A percentile compares a stretch with the other conserved stretches of the same genome.
phyloP scores from a whole-genome alignment of 1,139 yeast species.

The Arxiozyma bovina region DNA sequence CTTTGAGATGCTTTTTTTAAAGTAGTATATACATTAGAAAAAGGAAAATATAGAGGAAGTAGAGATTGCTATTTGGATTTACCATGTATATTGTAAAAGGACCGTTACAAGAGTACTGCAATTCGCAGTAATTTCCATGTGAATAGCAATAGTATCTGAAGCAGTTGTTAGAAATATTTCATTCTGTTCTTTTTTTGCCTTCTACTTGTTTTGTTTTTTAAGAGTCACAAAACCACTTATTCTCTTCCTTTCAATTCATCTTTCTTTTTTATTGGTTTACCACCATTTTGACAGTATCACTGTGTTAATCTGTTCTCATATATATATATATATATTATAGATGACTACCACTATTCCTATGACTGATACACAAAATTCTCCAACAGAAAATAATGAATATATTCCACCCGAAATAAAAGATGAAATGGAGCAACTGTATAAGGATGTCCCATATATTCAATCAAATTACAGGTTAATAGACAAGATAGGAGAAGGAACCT shows the following conservation, averaged over 20 bases:
- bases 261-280: neutral
- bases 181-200: neutral
- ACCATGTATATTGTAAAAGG: neutral
- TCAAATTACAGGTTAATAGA: slow-evolving; percentile 59
- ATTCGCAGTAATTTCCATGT: too few species aligned
- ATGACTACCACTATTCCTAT: neutral
- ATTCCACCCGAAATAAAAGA: slow-evolving; percentile 40
- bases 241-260: too few species aligned
- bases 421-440: slow-evolving; percentile 58
- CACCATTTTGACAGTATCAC: neutral
- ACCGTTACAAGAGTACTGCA: neutral
- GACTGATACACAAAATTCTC: slow-evolving; percentile 6
- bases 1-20: neutral
- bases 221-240: neutral
- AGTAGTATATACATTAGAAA: too few species aligned
- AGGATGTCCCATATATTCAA: slow-evolving; percentile 54
- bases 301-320: too few species aligned
- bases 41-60: too few species aligned
- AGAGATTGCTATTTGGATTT: neutral
- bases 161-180: neutral
- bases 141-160: neutral
- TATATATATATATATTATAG: neutral
- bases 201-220: too few species aligned
- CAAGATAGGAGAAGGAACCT: slow-evolving; percentile 93
- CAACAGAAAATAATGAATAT: slow-evolving; percentile 19